phyloP scores from a whole-genome alignment of 2,329 filamentous ascomycete species.

The Sporothrix schenckii region DNA sequence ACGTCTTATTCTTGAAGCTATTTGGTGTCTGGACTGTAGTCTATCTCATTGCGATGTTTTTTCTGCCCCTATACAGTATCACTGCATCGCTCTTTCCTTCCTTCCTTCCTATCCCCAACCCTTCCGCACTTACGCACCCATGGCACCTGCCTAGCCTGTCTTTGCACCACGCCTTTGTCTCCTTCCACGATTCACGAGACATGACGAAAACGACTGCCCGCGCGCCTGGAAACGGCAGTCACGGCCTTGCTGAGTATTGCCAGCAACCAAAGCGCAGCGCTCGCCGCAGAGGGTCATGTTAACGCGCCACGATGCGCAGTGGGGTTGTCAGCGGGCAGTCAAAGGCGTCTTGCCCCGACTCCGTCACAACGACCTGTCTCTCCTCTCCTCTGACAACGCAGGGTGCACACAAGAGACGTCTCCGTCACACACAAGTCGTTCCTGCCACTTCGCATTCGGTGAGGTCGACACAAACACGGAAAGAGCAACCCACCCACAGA shows the following conservation, averaged over 20 bases:
- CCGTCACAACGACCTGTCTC: neutral
- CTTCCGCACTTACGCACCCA: neutral
- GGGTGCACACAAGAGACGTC: neutral
- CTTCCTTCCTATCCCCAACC: neutral
- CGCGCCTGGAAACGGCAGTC: neutral
- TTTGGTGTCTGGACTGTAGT: neutral
- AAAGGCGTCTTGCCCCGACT: neutral
- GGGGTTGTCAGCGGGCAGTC: neutral
- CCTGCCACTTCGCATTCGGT: neutral
- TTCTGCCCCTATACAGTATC: neutral
- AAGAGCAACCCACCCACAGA: neutral
- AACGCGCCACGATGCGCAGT: conserved; percentile 1
- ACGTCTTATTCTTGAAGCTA: conserved; percentile 7
- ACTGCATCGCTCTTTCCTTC: neutral
- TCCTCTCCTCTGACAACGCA: neutral
- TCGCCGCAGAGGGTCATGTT: neutral
- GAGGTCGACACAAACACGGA: neutral
- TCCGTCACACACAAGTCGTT: conserved; percentile 2
- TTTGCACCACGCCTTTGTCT: neutral
- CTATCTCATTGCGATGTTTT: neutral
- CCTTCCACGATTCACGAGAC: neutral
- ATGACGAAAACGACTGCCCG: neutral
- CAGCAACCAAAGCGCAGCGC: neutral
- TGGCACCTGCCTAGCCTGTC: no score
- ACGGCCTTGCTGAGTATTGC: neutral